Evolutionary conservation across 2,329 filamentous ascomycete genomes (phyloP).

Genomic region (Trichophyton simii): DNA sequence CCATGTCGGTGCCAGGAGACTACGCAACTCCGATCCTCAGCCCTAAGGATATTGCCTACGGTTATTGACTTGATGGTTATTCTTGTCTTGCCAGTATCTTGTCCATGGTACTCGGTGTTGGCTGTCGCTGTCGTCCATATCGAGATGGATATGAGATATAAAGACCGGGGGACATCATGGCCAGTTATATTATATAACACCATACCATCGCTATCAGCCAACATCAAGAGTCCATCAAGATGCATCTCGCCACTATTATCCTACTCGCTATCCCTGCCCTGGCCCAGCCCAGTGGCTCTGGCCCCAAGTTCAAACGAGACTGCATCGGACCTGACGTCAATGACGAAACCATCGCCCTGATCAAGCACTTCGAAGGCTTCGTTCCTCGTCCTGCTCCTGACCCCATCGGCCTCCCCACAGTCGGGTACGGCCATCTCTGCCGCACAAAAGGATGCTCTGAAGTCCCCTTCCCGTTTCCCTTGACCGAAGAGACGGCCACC

Average conservation of each 20-base stretch:
- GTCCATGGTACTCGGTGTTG: not conserved
- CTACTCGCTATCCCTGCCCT: not conserved
- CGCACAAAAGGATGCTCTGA: constrained; percentile 14
- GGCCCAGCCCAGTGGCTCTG: not conserved
- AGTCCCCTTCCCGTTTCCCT: not conserved
- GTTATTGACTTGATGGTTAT: not conserved
- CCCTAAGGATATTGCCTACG: not conserved
- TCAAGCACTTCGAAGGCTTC: constrained; percentile 30
- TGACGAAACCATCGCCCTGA: constrained; percentile 23
- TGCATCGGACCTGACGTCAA: constrained; percentile 21
- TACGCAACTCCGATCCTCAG: not conserved
- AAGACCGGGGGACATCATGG: not conserved
- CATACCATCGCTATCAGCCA: no score
- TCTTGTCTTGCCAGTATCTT: not conserved
- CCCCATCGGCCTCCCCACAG: constrained; percentile 36
- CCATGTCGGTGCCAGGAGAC: not conserved
- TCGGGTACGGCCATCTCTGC: constrained; percentile 43
- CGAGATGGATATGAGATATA: not conserved
- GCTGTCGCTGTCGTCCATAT: not conserved
- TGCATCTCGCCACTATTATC: not conserved
- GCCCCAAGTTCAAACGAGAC: not conserved
- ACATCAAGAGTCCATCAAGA: no score
- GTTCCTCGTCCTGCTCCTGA: constrained; percentile 25
- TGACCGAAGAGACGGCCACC: not conserved
- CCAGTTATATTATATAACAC: no score